phyloP scores from a whole-genome alignment of 805 yeast genomes.

The Blastobotrys parvus region DNA sequence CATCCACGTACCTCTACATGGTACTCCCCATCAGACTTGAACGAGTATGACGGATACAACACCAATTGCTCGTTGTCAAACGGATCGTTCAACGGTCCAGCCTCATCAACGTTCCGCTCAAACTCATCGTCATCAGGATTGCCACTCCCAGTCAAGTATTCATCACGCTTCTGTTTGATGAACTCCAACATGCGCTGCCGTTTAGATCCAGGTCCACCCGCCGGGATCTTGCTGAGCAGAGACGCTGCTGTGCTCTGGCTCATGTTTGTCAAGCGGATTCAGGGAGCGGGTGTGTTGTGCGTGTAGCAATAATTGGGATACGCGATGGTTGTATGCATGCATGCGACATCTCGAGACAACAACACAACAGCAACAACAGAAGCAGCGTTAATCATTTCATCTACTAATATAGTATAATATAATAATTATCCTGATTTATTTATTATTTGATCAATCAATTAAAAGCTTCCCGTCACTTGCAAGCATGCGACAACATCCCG shows the following conservation, averaged over 20 bases:
- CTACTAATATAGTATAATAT: too few species aligned
- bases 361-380: too few species aligned
- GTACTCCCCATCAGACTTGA: conserved; percentile 31
- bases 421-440: too few species aligned
- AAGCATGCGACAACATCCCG: too few species aligned
- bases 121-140: conserved; percentile 8
- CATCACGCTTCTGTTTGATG: conserved; percentile 12
- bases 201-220: background rate
- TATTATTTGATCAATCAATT: too few species aligned
- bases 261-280: too few species aligned
- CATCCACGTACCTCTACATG: conserved; percentile 66
- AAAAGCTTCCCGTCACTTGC: too few species aligned
- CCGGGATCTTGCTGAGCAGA: conserved; percentile 2
- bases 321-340: too few species aligned
- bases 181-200: conserved; percentile 13
- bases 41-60: conserved; percentile 50
- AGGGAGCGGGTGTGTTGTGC: too few species aligned
- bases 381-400: too few species aligned
- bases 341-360: too few species aligned
- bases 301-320: too few species aligned
- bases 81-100: conserved; percentile 11
- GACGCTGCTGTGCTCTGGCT: background rate
- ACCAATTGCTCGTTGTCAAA: conserved; percentile 48
- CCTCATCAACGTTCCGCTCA: background rate
- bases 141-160: conserved; percentile 5